Conservation (phyloP, 1,284 basidiomycete species). For the Puccinia novopanici region DNA sequence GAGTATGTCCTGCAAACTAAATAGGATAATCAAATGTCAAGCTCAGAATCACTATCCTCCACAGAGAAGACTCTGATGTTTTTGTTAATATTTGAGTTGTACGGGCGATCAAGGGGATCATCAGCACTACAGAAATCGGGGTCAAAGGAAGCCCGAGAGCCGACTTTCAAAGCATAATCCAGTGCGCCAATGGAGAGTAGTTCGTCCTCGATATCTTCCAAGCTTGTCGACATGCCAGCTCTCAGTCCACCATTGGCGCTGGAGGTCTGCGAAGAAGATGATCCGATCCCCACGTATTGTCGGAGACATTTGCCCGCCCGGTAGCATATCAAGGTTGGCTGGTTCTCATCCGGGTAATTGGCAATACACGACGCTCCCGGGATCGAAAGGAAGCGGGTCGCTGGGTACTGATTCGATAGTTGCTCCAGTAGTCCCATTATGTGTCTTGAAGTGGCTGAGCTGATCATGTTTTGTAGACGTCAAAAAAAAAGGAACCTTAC, state of each 20-base stretch:
- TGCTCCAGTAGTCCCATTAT: conserved; percentile 17
- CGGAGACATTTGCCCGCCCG: conserved; percentile 23
- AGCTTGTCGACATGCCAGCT: conserved; percentile 3
- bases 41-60: conserved; percentile 36
- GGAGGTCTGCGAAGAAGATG: background rate
- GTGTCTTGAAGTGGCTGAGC: conserved; percentile 35
- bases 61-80: background rate
- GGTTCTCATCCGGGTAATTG: conserved; percentile 43
- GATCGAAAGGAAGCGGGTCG: conserved; percentile 32
- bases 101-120: background rate
- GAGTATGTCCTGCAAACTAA: background rate
- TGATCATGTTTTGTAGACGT: background rate
- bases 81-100: conserved; percentile 15
- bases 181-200: conserved; percentile 29
- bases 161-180: conserved; percentile 33
- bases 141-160: background rate
- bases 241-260: conserved; percentile 10
- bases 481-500: background rate
- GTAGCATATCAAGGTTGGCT: conserved; percentile 45
- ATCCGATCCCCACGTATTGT: conserved; percentile 42
- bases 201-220: conserved; percentile 26
- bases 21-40: conserved; percentile 29
- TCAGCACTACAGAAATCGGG: background rate
- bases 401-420: conserved; percentile 32
- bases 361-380: conserved; percentile 41